These are phyloP conservation scores for Fusarium udum DNA, from an alignment of 2,329 filamentous ascomycete genomes.

Conservation along the genomic window DNA sequence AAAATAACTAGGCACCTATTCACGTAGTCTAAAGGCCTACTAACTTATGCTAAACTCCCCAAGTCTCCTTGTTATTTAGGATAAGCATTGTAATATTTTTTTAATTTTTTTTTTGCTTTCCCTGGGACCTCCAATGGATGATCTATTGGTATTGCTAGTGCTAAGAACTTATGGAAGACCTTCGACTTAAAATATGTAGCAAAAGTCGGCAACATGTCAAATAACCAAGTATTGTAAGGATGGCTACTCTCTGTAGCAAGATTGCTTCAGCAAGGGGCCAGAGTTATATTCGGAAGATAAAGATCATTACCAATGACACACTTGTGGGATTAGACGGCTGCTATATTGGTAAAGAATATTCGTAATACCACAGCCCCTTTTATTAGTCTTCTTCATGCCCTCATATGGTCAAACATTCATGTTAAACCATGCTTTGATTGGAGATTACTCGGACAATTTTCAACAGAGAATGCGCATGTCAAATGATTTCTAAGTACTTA, in stretches of 20 bases:
- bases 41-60: neutral
- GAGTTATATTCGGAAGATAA: too few species aligned
- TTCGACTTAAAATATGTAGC: neutral
- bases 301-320: neutral
- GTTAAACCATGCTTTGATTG: neutral
- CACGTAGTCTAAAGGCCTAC: neutral
- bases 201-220: neutral
- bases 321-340: neutral
- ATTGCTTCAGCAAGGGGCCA: neutral
- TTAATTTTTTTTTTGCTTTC: too few species aligned
- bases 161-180: neutral
- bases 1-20: neutral
- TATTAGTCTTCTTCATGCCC: neutral
- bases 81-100: too few species aligned
- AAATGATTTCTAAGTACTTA: neutral
- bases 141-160: too few species aligned
- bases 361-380: neutral
- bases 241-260: neutral
- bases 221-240: neutral
- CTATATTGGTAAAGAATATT: neutral
- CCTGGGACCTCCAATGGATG: neutral
- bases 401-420: too few species aligned
- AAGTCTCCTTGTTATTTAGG: neutral
- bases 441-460: too few species aligned
- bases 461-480: neutral